Conservation (phyloP, 768 basidiomycete genomes). For the Dictyophora rubrovolvata region DNA sequence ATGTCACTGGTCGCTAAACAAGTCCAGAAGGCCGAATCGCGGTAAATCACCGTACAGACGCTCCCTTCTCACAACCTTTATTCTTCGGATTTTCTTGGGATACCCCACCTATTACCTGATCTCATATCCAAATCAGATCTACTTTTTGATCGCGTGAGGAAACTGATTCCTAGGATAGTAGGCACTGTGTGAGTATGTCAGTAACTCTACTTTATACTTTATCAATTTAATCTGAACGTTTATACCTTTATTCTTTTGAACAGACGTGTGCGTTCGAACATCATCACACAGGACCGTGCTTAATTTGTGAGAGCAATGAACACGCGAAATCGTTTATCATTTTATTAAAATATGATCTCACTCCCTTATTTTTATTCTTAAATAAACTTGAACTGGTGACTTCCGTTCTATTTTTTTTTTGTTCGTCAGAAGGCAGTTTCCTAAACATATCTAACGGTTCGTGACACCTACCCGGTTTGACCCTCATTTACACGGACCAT, state of each 20-base stretch:
- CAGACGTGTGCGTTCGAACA: neutral
- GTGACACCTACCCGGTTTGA: neutral
- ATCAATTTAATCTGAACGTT: neutral
- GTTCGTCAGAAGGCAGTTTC: too few species aligned
- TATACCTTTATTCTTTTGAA: neutral
- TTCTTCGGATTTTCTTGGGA: neutral
- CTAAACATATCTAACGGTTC: too few species aligned
- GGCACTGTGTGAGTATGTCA: neutral
- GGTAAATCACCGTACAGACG: neutral
- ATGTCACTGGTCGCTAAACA: neutral
- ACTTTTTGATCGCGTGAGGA: too few species aligned
- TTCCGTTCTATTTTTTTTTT: too few species aligned
- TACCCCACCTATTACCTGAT: neutral
- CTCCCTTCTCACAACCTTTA: neutral
- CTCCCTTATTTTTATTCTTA: neutral
- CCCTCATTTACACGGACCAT: neutral
- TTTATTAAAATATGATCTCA: neutral
- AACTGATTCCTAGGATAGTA: neutral
- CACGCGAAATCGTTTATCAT: neutral
- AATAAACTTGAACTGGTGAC: neutral
- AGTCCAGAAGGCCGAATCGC: neutral
- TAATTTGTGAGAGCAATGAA: neutral
- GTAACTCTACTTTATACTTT: too few species aligned
- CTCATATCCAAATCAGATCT: neutral
- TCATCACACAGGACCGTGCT: neutral